Evolutionary conservation across 305 asterid species (phyloP), one percentile per base, ranked within the genome.

Genomic region (Lippia alba): DNA sequence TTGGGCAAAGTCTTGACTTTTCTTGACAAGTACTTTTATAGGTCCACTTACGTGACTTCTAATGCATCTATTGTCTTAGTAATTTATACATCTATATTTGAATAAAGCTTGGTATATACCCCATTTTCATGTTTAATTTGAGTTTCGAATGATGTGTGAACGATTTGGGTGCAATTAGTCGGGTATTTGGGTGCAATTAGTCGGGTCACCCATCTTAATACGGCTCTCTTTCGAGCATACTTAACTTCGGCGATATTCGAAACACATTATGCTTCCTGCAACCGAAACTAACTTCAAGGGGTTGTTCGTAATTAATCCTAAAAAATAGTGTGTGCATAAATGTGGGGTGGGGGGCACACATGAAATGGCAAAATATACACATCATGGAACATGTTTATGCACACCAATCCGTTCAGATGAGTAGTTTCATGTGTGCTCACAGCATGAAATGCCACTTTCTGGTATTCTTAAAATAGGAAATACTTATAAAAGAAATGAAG

Each of bases 61-160:
- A 46, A 70, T 71, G 62, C 16, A 69, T 58, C 48, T 69, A 30
- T 63, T 54, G 24, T 16, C 70, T 51, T 16, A 44, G 49, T 44
- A 44, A 8, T 10, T 44, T 44, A 17, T n/a, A 2, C 4, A 15
- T 51, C 1, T 16, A 15, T 7, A 17, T n/a, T 12, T 48, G 5
- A 5, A 16, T 51, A 7, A 5, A 16, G 56, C 56, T 16, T 15
- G 18, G 1, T 39, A 39, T 5, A 39, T 5, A 5, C 55, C 55
- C 12, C 17, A 15, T 16, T 2, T 51, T 51, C 14, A 5, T 49
- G n/a, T 11, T 49, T 8, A 12, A 49, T 6, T 14, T 2, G 6
- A 48, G 4, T 12, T 48, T n/a, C n/a, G n/a, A n/a, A n/a, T n/a
- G n/a, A n/a, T n/a, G n/a, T n/a, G n/a, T n/a, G n/a, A n/a, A n/a